Base-by-base conservation (phyloP, 2,329 filamentous ascomycete genomes). In the Diaporthe helianthi region DNA sequence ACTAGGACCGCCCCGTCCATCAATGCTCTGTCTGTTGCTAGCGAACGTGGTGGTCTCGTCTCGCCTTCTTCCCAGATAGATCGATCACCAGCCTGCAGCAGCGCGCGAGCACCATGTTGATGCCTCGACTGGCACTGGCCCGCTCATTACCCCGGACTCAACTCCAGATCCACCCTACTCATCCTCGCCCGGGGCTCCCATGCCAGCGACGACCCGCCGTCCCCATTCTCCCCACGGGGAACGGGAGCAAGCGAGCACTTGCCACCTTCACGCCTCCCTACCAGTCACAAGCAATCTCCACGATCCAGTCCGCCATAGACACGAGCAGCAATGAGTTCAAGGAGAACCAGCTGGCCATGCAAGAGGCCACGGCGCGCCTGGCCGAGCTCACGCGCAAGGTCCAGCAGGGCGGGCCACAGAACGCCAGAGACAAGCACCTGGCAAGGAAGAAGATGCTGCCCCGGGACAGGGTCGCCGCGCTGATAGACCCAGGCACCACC, bases 381-480 rank as follows among this genome's bases (percentile, higher is more conserved):
- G 86, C 90, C 70, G 83, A 85, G 65, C 84, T 98, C 69, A 93
- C 95, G 69, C 82, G 84, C 55, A 89, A 86, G 73, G 91, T 93
- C 68, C 88, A 93, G 63, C 85, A 87, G 72, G 95, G 95, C 65
- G 96, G 96, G 0, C 83, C 93, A 1, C 86, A 90, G 69, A 96
- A 96, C 79, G 93, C 95, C 4, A 86, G 92, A 70, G 89, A 95
- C 73, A 98, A 98, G 83, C 95, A 98, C 78, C 81, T 97, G 26
- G 88, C 90, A 41, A 86, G 94, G 74, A 93, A 93, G 73, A 98
- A 98, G 86, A 97, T 98, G 94, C 86, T 99, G 68, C 93, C 94
- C 2, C 85, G 96, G 73, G 95, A 98, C 79, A 90, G 95, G 41
- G 89, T 99, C 66, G 92, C 93, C 0, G 92, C 93, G 5, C 83